Conservation (phyloP, 2,329 filamentous ascomycete genomes). For the Ophiostoma sp. region DNA sequence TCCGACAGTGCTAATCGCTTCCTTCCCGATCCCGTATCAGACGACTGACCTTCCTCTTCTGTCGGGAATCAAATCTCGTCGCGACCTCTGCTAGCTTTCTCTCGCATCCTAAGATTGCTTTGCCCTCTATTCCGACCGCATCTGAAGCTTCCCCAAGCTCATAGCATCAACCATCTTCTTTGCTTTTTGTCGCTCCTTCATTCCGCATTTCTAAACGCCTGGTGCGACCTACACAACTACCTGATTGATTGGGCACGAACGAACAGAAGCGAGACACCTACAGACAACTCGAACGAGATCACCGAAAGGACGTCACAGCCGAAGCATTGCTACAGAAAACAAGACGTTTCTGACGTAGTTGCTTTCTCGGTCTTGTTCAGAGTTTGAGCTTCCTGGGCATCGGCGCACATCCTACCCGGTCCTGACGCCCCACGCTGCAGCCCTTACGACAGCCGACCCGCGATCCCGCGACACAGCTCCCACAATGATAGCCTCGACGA, state of each 20-base stretch:
- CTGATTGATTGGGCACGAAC: neutral
- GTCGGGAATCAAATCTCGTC: neutral
- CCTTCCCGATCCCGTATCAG: constrained; percentile 13
- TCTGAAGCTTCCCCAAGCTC: neutral
- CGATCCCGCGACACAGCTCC: neutral
- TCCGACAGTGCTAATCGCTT: neutral
- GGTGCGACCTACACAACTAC: neutral
- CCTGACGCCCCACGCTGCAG: neutral
- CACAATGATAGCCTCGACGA: constrained; percentile 33
- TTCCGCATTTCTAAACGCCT: neutral
- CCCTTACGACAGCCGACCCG: neutral
- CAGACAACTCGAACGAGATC: neutral
- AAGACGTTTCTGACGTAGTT: neutral
- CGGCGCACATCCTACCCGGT: neutral
- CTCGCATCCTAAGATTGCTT: neutral
- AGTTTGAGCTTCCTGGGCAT: neutral
- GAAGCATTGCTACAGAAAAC: neutral
- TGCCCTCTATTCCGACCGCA: neutral
- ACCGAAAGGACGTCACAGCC: neutral
- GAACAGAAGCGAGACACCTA: neutral
- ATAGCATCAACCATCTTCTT: no score
- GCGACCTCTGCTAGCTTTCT: neutral
- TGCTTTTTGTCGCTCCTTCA: neutral
- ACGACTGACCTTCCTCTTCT: constrained; percentile 5
- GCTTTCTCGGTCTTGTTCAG: neutral